Evolutionary conservation across 257 asterid species (phyloP).

Genomic region (Penstemon barbatus): DNA sequence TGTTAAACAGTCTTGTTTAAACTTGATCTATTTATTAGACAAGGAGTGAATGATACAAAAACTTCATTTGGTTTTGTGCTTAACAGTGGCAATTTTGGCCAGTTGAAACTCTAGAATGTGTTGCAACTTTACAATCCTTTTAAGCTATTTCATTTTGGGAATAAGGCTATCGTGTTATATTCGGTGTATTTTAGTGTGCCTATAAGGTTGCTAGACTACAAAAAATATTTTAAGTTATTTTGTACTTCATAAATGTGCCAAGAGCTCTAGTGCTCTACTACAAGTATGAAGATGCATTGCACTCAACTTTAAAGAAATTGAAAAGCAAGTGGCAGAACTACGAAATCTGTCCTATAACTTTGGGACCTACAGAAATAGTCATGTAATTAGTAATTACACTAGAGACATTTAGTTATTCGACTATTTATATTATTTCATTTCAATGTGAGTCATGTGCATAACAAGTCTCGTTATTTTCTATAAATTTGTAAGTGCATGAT

Average conservation of each 20-base stretch:
- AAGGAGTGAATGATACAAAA: neutral
- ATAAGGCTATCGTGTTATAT: neutral
- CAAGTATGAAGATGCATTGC: neutral
- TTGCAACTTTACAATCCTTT: neutral
- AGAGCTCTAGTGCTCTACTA: too few species aligned
- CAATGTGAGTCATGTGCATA: too few species aligned
- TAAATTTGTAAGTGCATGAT: too few species aligned
- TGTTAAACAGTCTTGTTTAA: slow-evolving; percentile 31
- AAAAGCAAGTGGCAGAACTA: neutral
- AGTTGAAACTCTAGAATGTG: neutral
- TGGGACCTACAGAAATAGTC: too few species aligned
- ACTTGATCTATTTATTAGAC: neutral
- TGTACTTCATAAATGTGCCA: too few species aligned
- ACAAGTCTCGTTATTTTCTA: too few species aligned
- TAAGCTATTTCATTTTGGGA: neutral
- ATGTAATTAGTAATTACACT: too few species aligned
- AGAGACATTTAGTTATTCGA: too few species aligned
- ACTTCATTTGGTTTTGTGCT: neutral
- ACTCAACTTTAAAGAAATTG: neutral
- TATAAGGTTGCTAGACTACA: too few species aligned
- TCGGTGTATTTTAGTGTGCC: neutral
- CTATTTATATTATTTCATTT: too few species aligned
- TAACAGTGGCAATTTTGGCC: neutral
- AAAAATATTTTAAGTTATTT: too few species aligned
- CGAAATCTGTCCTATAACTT: too few species aligned